Evolutionary conservation across 768 basidiomycete genomes (phyloP), one percentile per base, ranked within the genome.

Genomic region (Paxillus rubicundulus): DNA sequence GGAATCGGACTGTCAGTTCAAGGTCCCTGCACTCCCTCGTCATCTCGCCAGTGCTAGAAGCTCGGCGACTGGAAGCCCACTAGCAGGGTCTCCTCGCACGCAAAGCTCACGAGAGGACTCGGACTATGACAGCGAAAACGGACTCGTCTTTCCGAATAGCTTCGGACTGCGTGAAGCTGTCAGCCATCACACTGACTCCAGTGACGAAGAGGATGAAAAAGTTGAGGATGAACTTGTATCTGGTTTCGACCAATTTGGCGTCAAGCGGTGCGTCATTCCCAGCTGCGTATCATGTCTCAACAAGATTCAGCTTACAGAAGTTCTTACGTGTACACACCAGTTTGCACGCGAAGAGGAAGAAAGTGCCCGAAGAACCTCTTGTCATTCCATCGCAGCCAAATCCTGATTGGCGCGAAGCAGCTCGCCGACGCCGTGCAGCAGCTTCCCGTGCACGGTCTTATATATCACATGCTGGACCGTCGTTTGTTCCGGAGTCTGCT

Each of bases 321-420:
- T 59, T 56, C 56, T 61, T 24, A 24, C 24, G 24, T 40, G 3
- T 17, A 1, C 8, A 50, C 61, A 59, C 46, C 60, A 85, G 79
- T 50, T 61, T 79, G 28, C 71, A 73, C 57, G 76, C 74, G 50
- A 73, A 75, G 49, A 70, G 47, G 38, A 77, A 72, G 38, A 75
- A 75, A 55, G 74, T 66, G 46, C 70, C 78, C 10, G 65, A 80
- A 37, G 81, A 74, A 4, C 89, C 89, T 0, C 78, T 97, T 9
- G 84, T 97, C 34, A 98, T 99, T 41, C 86, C 95, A 14, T 76
- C 92, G 1, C 75, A 91, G 41, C 76, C 92, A 61, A 96, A 98
- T 63, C 81, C 84, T 24, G 95, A 99, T 65, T 99, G 96, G 96
- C 76, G 92, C 38, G 87, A 84, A 47, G 70, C 83, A 8, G 89